Base-by-base conservation (phyloP, 768 basidiomycete species). In the Auriscalpium microsporum region DNA sequence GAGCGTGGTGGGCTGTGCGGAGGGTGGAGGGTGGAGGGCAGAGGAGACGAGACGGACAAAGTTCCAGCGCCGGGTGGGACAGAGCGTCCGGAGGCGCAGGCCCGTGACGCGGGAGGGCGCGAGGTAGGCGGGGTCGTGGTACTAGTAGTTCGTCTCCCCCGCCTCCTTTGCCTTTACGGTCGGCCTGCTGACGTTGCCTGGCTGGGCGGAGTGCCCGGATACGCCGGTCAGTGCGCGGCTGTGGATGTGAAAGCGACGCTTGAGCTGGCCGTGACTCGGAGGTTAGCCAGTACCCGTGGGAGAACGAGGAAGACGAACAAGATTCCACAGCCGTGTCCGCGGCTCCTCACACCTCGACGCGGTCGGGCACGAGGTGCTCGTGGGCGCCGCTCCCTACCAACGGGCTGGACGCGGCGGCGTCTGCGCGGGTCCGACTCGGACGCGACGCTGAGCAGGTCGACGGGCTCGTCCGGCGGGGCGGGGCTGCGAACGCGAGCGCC, bases 361-460 rank as follows among this genome's bases (percentile, higher is more conserved):
- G 21, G 21, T 21, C 21, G 21, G 21, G 21, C 21, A 3, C 21
- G 21, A 21, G 21, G 21, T 21, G 21, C 21, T 1, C 21, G 21
- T 21, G 2, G 2, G 21, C 21, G 21, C 21, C 21, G 21, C 21
- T 1, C 21, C 21, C 21, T 21, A 21, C 21, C 21, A 21, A 21
- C 21, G 1, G 75, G 73, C 19, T 70, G 57, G 56, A 77, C 73
- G 4, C 75, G 65, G 45, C 73, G 73, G 13, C 87, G 70, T 64
- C 88, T 87, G 6, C 91, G 80, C 17, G 93, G 93, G 64, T 96
- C 95, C n/a, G n/a, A n/a, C 66, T 97, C 93, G 61, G 96, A 97
- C 1, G 90, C 90, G 5, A 97, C 91, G 63, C 95, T 96, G 8
- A 97, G 73, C 1, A 97, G 72, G 65, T 97, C 94, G 50, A 97